A percentile compares a stretch with the other conserved stretches of the same genome.
Evolutionary conservation across 768 basidiomycete genomes (phyloP).

Genomic region (Chalciporus sphaerocephalus): DNA sequence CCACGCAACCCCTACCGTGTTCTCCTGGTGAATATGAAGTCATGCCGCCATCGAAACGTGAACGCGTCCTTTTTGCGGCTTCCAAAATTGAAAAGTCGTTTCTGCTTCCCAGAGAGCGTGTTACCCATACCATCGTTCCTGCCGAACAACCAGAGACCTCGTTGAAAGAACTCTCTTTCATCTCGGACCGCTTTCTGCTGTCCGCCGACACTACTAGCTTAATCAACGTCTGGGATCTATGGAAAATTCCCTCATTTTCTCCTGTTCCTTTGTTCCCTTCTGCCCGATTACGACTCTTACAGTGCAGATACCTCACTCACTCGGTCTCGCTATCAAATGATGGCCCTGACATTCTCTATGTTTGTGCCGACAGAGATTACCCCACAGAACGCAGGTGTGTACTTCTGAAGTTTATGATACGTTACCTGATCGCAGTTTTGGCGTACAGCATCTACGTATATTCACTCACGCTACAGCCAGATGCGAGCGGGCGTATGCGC

Average conservation of each 20-base stretch:
- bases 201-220: constrained; percentile 1
- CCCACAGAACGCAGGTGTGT: too few species aligned
- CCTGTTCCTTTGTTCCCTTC: neutral
- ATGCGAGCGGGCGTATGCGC: neutral
- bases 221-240: constrained; percentile 7
- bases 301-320: neutral
- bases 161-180: constrained; percentile 1
- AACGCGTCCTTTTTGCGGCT: constrained; percentile 2
- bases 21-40: neutral
- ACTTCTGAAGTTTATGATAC: too few species aligned
- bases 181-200: constrained; percentile 7
- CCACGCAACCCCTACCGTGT: neutral
- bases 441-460: neutral
- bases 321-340: neutral
- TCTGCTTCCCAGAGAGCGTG: constrained; percentile 3
- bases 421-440: too few species aligned
- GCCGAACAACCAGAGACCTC: neutral
- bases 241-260: neutral
- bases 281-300: neutral
- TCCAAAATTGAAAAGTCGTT: constrained; percentile 1
- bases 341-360: constrained; percentile 1
- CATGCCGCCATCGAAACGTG: constrained; percentile 1
- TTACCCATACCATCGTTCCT: neutral
- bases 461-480: neutral
- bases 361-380: neutral